These are phyloP conservation scores for Debaryomyces hansenii DNA, from an alignment of 805 yeast genomes.

Conservation along the genomic window DNA sequence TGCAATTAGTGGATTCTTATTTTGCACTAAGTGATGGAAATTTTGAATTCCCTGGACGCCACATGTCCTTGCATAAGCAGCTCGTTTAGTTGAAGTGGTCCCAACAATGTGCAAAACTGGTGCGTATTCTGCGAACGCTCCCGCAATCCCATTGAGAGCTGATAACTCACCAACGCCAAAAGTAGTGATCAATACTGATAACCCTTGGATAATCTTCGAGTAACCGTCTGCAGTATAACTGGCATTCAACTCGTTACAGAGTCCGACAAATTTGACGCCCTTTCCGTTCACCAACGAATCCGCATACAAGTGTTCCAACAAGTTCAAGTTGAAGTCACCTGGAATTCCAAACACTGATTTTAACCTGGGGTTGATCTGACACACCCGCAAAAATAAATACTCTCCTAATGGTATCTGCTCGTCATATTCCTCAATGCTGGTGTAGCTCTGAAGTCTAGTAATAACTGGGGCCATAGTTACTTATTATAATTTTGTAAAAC, in stretches of 20 bases:
- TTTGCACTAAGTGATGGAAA: constrained; percentile 63
- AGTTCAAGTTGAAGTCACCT: constrained; percentile 69
- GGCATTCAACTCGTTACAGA: constrained; percentile 85
- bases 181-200: constrained; percentile 67
- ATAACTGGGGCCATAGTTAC: constrained; percentile 1
- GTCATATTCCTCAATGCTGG: constrained; percentile 1
- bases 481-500: not conserved
- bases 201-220: constrained; percentile 57
- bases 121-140: constrained; percentile 78
- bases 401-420: constrained; percentile 59
- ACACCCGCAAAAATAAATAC: constrained; percentile 58
- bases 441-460: constrained; percentile 1
- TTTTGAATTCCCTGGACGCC: constrained; percentile 17
- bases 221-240: constrained; percentile 93
- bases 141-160: constrained; percentile 80
- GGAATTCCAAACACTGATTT: constrained; percentile 72
- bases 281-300: constrained; percentile 31
- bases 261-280: constrained; percentile 67
- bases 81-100: constrained; percentile 36
- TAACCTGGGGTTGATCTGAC: constrained; percentile 50
- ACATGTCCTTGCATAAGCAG: constrained; percentile 18
- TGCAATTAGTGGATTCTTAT: constrained; percentile 41
- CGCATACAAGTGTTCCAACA: constrained; percentile 67
- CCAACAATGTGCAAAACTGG: constrained; percentile 87
- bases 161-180: constrained; percentile 90